phyloP scores from a whole-genome alignment of 2,329 filamentous ascomycete species.

The Chrysosporium queenslandicum region DNA sequence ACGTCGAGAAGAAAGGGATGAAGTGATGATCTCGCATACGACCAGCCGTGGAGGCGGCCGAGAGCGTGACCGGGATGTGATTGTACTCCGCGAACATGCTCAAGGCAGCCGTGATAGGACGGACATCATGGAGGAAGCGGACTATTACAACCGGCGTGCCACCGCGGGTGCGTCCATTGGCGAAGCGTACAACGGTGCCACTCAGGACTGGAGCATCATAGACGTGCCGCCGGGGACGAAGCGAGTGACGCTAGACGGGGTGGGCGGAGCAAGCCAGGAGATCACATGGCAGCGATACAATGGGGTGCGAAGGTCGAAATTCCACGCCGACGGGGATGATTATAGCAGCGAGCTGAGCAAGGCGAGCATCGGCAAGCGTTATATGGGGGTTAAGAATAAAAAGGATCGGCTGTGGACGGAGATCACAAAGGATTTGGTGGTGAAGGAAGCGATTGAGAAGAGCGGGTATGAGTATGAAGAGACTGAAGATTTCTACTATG shows the following conservation, averaged over 20 bases:
- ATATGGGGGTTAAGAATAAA: slow-evolving; percentile 29
- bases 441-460: slow-evolving; percentile 74
- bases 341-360: slow-evolving; percentile 40
- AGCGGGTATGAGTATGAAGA: slow-evolving; percentile 84
- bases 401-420: slow-evolving; percentile 80
- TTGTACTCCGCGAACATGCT: slow-evolving; percentile 18
- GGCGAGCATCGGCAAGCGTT: slow-evolving; percentile 38
- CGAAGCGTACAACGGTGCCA: slow-evolving; percentile 64
- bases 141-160: slow-evolving; percentile 57
- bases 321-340: slow-evolving; percentile 57
- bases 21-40: slow-evolving; percentile 19
- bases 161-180: slow-evolving; percentile 59
- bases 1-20: slow-evolving; percentile 20
- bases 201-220: slow-evolving; percentile 68
- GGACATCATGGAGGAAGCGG: slow-evolving; percentile 46
- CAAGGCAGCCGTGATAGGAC: slow-evolving; percentile 27
- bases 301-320: slow-evolving; percentile 63
- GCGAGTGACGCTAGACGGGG: slow-evolving; percentile 70
- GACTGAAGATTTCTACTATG: slow-evolving; percentile 79
- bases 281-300: slow-evolving; percentile 71
- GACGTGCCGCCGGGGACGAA: slow-evolving; percentile 78
- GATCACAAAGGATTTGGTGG: slow-evolving; percentile 85
- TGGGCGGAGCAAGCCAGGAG: slow-evolving; percentile 63
- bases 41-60: slow-evolving; percentile 20
- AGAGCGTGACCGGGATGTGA: slow-evolving; percentile 23